Conservation (phyloP, 2,329 filamentous ascomycete species). For the Fusarium circinatum region DNA sequence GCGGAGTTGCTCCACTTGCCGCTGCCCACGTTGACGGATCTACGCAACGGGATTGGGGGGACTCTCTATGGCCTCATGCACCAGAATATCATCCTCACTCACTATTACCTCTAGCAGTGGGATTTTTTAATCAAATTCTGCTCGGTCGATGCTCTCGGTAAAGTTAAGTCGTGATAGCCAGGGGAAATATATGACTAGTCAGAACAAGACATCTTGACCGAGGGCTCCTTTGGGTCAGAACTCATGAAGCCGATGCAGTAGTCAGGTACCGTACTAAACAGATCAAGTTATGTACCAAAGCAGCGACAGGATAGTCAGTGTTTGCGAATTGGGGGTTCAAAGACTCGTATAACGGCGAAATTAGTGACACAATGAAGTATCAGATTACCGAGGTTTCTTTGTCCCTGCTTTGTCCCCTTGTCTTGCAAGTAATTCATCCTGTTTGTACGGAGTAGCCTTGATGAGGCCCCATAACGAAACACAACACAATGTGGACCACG, state of each 20-base stretch:
- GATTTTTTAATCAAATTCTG: conserved; percentile 8
- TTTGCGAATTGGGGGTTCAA: not conserved
- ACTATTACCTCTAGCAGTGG: conserved; percentile 4
- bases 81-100: not conserved
- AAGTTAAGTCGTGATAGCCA: conserved; percentile 9
- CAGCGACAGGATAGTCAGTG: not conserved
- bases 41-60: conserved; percentile 37
- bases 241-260: not conserved
- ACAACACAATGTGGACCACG: conserved; percentile 16
- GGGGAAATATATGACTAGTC: conserved; percentile 14
- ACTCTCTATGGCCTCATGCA: conserved; percentile 10
- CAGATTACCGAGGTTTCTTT: not conserved
- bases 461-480: not conserved
- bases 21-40: conserved; percentile 30
- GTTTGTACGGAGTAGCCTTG: not conserved
- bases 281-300: not conserved
- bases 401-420: not conserved
- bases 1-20: conserved; percentile 31
- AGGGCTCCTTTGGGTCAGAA: conserved; percentile 19
- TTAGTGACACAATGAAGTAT: not conserved
- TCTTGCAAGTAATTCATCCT: not conserved
- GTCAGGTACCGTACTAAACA: not conserved
- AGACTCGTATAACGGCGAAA: not conserved
- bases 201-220: conserved; percentile 20
- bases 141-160: conserved; percentile 37